Evolutionary conservation across 768 basidiomycete genomes (phyloP).

Genomic region (Tulasnella sp.): DNA sequence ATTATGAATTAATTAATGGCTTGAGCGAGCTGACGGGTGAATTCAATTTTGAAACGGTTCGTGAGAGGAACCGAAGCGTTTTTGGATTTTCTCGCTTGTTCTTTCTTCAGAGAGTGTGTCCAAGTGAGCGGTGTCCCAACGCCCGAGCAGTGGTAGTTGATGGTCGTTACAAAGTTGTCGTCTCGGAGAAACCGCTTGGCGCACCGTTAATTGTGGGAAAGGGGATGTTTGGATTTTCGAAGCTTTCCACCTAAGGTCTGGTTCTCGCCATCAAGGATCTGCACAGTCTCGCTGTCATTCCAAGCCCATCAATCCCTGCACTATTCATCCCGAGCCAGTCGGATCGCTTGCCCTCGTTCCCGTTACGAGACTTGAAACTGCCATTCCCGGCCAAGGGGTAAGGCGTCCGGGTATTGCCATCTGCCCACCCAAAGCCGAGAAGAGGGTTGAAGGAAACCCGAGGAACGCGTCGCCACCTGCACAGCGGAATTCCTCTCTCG

Average conservation of each 20-base stretch:
- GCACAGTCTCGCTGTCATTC: neutral
- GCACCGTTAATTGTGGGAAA: neutral
- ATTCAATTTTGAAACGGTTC: too few species aligned
- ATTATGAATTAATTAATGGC: neutral
- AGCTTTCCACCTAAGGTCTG: too few species aligned
- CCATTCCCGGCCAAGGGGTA: neutral
- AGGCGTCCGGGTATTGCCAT: neutral
- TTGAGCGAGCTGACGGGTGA: neutral
- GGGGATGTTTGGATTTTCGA: neutral
- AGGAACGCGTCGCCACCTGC: neutral
- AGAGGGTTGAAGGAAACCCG: neutral
- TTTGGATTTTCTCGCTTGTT: neutral
- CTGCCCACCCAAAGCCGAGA: neutral
- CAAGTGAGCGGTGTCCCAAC: neutral
- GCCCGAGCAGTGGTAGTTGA: neutral
- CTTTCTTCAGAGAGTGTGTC: neutral
- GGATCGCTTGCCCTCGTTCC: neutral
- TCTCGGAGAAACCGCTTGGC: neutral
- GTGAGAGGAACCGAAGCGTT: neutral
- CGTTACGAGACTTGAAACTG: neutral
- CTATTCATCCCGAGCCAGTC: neutral
- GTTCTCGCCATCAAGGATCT: neutral
- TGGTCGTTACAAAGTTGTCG: too few species aligned
- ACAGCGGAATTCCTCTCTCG: neutral
- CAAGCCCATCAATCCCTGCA: neutral